phyloP scores from a whole-genome alignment of 2,329 filamentous ascomycete genomes.

The Aureobasidium pullulans region DNA sequence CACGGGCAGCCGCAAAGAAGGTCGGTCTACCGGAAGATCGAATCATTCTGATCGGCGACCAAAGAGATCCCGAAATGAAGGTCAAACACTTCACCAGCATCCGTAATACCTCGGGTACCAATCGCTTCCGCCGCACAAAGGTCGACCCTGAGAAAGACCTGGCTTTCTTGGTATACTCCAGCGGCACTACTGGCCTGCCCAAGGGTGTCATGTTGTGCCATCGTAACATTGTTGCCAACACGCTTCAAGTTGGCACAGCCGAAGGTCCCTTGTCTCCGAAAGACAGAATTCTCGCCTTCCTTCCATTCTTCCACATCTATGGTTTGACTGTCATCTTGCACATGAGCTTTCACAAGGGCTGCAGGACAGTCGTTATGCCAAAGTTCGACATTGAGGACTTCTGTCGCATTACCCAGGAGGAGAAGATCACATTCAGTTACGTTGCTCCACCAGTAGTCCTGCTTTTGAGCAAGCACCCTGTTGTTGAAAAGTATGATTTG shows the following conservation, averaged over 20 bases:
- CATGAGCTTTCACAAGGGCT: constrained; percentile 57
- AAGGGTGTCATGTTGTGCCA: constrained; percentile 89
- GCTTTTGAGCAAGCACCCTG: constrained; percentile 68
- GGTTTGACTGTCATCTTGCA: constrained; percentile 68
- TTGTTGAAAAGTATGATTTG: constrained; percentile 74
- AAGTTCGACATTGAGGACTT: constrained; percentile 77
- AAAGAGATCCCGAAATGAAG: constrained; percentile 48
- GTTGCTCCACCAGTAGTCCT: constrained; percentile 81
- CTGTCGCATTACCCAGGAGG: constrained; percentile 67
- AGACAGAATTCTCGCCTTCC: constrained; percentile 68
- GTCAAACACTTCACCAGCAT: constrained; percentile 69
- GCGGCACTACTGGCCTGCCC: constrained; percentile 81
- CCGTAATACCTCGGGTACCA: constrained; percentile 53
- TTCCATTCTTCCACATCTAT: constrained; percentile 91
- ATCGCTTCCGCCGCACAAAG: constrained; percentile 53
- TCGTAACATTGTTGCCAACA: constrained; percentile 71
- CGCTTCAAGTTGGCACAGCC: constrained; percentile 34
- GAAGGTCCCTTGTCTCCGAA: constrained; percentile 44
- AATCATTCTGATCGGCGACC: constrained; percentile 70
- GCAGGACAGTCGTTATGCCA: constrained; percentile 62
- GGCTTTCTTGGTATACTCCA: constrained; percentile 80
- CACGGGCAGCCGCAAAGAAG: constrained; percentile 58
- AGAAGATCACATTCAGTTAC: constrained; percentile 69
- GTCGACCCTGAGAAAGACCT: constrained; percentile 64
- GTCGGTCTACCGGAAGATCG: constrained; percentile 64